Percentiles rank a stretch among this genome's conserved stretches.
Evolutionary conservation across 1,139 yeast genomes (phyloP).

Genomic region (Lodderomyces jiufengensis): DNA sequence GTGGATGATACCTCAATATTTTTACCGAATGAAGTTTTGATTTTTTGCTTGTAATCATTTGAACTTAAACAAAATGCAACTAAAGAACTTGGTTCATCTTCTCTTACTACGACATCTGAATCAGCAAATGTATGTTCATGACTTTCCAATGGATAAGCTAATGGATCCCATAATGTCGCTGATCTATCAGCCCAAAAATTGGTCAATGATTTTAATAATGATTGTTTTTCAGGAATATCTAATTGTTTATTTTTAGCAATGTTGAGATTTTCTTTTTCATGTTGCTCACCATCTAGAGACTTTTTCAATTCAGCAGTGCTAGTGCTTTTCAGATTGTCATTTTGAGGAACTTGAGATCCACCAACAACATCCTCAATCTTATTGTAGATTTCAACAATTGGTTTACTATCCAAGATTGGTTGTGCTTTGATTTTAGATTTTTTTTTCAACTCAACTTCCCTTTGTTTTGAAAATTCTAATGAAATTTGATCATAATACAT

Average conservation of each 20-base stretch:
- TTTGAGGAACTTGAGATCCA: slow-evolving; percentile 2
- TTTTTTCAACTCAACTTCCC: slow-evolving; percentile 69
- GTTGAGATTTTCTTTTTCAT: slow-evolving; percentile 11
- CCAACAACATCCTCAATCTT: slow-evolving; percentile 85
- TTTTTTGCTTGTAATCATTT: slow-evolving; percentile 71
- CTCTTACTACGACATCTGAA: slow-evolving; percentile 89
- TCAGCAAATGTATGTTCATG: slow-evolving; percentile 93
- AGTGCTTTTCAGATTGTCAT: not conserved
- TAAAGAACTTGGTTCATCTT: slow-evolving; percentile 93
- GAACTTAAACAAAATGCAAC: slow-evolving; percentile 91
- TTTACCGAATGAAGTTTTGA: slow-evolving; percentile 39
- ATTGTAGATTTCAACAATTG: slow-evolving; percentile 88
- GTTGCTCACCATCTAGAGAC: not conserved
- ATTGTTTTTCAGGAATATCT: slow-evolving; percentile 55
- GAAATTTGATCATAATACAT: slow-evolving; percentile 81
- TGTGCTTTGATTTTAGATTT: slow-evolving; percentile 68
- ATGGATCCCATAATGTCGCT: slow-evolving; percentile 92
- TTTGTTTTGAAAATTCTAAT: slow-evolving; percentile 79
- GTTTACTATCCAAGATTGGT: slow-evolving; percentile 74
- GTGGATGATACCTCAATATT: slow-evolving; percentile 13
- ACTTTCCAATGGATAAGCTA: slow-evolving; percentile 74
- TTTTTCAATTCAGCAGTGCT: slow-evolving; percentile 5
- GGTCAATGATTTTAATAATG: slow-evolving; percentile 78
- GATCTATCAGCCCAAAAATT: slow-evolving; percentile 98
- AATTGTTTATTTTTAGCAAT: slow-evolving; percentile 5